These are phyloP conservation scores for Ophiosphaerella korrae DNA, from an alignment of 2,329 filamentous ascomycete species.

Conservation along the genomic window DNA sequence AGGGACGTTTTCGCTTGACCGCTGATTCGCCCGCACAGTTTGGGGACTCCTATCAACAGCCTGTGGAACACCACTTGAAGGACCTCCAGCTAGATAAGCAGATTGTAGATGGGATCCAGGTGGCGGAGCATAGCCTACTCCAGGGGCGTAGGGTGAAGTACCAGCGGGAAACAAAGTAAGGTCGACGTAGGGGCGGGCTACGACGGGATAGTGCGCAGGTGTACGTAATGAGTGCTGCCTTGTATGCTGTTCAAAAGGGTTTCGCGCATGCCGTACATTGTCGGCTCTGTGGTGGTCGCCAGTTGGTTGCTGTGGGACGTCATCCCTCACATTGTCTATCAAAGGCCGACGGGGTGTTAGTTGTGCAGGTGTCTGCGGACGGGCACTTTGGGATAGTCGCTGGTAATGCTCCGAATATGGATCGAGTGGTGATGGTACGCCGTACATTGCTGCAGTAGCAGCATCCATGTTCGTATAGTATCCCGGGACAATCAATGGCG, in stretches of 20 bases:
- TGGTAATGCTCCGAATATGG: conserved; percentile 25
- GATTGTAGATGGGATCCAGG: neutral
- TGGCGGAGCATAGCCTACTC: neutral
- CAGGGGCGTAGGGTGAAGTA: no score
- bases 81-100: neutral
- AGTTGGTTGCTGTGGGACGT: no score
- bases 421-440: conserved; percentile 35
- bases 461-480: conserved; percentile 17
- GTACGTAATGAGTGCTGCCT: no score
- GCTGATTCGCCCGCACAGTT: conserved; percentile 13
- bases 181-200: no score
- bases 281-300: no score
- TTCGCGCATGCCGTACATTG: no score
- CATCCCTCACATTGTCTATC: no score
- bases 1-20: conserved; percentile 31
- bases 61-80: neutral
- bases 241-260: no score
- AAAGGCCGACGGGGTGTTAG: neutral
- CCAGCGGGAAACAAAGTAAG: no score
- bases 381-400: conserved; percentile 7
- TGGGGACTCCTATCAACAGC: conserved; percentile 7
- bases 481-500: neutral
- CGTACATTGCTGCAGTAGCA: conserved; percentile 19
- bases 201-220: no score
- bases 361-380: neutral